Evolutionary conservation across 2,329 filamentous ascomycete genomes (phyloP).

Genomic region (Leptographium galeiforme): DNA sequence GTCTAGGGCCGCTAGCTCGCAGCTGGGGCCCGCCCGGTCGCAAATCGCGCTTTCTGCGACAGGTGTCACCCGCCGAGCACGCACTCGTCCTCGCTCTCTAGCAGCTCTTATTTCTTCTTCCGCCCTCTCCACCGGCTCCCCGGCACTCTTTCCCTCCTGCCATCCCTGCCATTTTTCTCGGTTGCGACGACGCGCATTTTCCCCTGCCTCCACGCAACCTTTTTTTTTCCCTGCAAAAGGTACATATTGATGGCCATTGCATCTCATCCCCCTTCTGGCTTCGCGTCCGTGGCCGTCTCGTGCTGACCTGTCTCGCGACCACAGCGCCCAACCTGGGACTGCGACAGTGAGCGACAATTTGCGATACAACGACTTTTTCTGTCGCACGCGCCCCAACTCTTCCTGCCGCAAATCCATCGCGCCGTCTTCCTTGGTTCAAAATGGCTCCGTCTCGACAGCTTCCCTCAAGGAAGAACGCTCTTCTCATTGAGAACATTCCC

Average conservation of each 20-base stretch:
- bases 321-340: neutral
- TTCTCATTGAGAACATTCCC: slow-evolving; percentile 39
- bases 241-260: neutral
- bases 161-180: neutral
- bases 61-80: neutral
- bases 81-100: neutral
- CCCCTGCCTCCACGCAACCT: neutral
- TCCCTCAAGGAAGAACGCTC: slow-evolving; percentile 38
- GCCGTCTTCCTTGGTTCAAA: neutral
- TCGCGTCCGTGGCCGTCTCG: neutral
- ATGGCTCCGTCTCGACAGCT: slow-evolving; percentile 14
- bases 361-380: neutral
- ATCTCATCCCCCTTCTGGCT: neutral
- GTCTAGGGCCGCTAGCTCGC: neutral
- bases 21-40: neutral
- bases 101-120: neutral
- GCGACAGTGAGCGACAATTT: neutral
- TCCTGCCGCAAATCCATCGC: neutral
- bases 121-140: neutral
- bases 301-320: neutral
- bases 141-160: neutral
- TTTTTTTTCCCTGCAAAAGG: neutral
- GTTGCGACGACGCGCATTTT: slow-evolving; percentile 4
- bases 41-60: slow-evolving; percentile 1
- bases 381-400: neutral